phyloP scores from a whole-genome alignment of 176 grass and related monocot genomes.

The barley (Hordeum vulgare) region MorexV3_pseudomolecules_assembly NC_058522.1:560815897-560816396 shows the following conservation, averaged over 20 bases:
- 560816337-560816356: not conserved
- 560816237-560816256: not conserved
- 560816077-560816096: conserved; percentile 25
- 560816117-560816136: conserved; percentile 24
- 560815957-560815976: not conserved
- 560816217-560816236: not conserved
- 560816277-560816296: not conserved
- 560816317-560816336: not conserved
- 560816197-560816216: conserved; percentile 13
- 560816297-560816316: not conserved
- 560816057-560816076: conserved; percentile 14
- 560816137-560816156: not conserved
- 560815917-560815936: conserved; percentile 28
- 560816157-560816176: conserved; percentile 24
- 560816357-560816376: conserved; percentile 15
- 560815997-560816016: conserved; percentile 18
- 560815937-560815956: conserved; percentile 32
- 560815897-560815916: not conserved
- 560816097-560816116: conserved; percentile 25
- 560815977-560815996: conserved; percentile 23
- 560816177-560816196: conserved; percentile 5
- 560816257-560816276: conserved; percentile 4
- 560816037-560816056: conserved; percentile 19
- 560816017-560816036: conserved; percentile 17
- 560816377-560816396: conserved; percentile 15